phyloP scores from a whole-genome alignment of 2,329 filamentous ascomycete species.

The Tolypocladium sp. region DNA sequence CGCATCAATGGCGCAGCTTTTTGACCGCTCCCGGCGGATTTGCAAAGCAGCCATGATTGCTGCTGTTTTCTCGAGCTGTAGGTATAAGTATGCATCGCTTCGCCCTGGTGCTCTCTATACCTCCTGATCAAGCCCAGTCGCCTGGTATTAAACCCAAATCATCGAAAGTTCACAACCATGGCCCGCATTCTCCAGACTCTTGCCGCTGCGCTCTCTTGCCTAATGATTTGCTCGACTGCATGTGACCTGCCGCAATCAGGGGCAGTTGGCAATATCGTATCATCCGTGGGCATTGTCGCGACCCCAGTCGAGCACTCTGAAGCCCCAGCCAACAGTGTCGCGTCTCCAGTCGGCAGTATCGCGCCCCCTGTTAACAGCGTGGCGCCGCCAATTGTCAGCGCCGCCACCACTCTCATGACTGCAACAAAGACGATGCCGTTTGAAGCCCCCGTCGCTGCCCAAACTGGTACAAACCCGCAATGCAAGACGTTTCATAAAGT shows the following conservation, averaged over 20 bases:
- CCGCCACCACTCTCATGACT: no score
- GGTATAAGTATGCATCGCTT: background rate
- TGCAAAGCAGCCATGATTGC: background rate
- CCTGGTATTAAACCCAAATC: background rate
- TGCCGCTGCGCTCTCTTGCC: background rate
- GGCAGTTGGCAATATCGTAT: no score
- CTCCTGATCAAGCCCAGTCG: background rate
- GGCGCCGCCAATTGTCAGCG: no score
- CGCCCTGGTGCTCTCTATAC: background rate
- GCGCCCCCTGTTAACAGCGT: no score
- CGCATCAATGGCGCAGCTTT: background rate
- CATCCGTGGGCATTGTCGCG: no score
- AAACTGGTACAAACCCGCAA: background rate
- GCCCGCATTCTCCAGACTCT: background rate
- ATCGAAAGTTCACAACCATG: background rate
- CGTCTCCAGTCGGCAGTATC: no score
- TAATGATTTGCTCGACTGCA: background rate
- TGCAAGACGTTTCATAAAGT: background rate
- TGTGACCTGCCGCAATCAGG: background rate
- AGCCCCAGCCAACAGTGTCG: no score
- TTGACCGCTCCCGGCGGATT: background rate
- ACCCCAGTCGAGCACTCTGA: no score
- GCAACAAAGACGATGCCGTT: background rate
- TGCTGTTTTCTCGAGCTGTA: background rate
- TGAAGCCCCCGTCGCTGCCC: background rate